Percentiles rank a stretch among this genome's conserved stretches.
phyloP scores from a whole-genome alignment of 192 early-diverging fungal genomes.

The Thoreauomyces humboldtii region DNA sequence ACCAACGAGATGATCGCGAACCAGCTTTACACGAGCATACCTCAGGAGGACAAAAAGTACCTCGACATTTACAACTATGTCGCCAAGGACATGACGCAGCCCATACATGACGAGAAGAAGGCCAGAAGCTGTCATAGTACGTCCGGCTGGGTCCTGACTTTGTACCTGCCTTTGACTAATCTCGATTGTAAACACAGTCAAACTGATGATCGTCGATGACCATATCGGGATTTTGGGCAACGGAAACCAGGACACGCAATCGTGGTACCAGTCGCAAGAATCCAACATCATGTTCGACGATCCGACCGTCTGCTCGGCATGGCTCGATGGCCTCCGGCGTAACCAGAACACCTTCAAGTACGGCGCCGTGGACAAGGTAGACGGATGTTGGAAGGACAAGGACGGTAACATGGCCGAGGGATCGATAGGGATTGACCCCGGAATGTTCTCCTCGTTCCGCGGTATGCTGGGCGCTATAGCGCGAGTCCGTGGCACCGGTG shows the following conservation, averaged over 20 bases:
- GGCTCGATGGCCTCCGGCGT: neutral
- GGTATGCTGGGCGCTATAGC: too few species aligned
- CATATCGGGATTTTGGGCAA: neutral
- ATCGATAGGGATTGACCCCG: neutral
- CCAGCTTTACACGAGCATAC: neutral
- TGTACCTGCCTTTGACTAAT: neutral
- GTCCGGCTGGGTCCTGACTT: neutral
- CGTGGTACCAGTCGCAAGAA: conserved; percentile 7
- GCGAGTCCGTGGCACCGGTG: too few species aligned
- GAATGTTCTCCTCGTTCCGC: too few species aligned
- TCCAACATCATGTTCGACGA: neutral
- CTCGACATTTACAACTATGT: neutral
- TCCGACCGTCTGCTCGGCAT: neutral
- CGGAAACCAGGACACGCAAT: conserved; percentile 4
- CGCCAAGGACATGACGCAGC: neutral
- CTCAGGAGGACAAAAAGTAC: neutral
- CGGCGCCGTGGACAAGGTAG: neutral
- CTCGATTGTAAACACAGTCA: neutral
- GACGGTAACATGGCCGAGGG: neutral
- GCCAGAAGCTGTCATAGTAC: neutral
- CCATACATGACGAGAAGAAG: neutral
- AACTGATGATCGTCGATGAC: conserved; percentile 3
- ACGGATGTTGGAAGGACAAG: conserved; percentile 1
- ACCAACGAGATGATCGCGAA: neutral
- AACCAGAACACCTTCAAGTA: conserved; percentile 1